Evolutionary conservation across 805 yeast species (phyloP), one percentile per base, ranked within the genome.

Genomic region (Lipomyces spencermartinsiae): DNA sequence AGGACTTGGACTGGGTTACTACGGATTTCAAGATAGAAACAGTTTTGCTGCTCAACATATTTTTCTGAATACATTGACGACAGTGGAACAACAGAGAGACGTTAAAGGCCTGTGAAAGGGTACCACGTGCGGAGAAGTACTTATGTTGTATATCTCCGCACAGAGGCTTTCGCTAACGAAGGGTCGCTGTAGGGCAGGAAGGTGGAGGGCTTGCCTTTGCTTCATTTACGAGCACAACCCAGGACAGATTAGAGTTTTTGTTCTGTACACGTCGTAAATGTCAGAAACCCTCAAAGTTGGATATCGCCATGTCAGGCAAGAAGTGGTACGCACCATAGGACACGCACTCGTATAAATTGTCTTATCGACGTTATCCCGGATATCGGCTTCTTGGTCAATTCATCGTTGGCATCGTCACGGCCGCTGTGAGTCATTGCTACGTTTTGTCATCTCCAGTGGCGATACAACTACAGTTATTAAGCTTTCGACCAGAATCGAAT

Each of bases 41-140:
- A 6, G 49, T 1, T 43, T 43, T 16, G 49, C 19, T 43, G 22
- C n/a, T 43, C 49, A 43, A 43, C 46, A 43, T n/a, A 16, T 19
- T 19, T 25, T n/a, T 43, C 29, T 25, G 29, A 25, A 25, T 25
- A 25, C 29, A 25, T 25, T 25, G 29, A 25, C 29, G 29, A 25
- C 29, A 25, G 29, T 25, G 29, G 29, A 25, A 25, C 29, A 25
- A n/a, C n/a, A n/a, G n/a, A n/a, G 29, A 25, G 29, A 25, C 29
- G 29, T 25, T 25, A 25, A 25, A 3, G 29, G 29, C 1, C 29
- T 25, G 3, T 25, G 29, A 25, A 25, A 25, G 3, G 29, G 3
- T 25, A 25, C 29, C 29, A 16, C 49, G 49, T 43, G 49, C 49
- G 49, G 49, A 43, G 49, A 43, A 43, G 49, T 43, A n/a, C 49